These are phyloP conservation scores for Erysiphe pulchra DNA, from an alignment of 2,329 filamentous ascomycete genomes.

Conservation along the genomic window DNA sequence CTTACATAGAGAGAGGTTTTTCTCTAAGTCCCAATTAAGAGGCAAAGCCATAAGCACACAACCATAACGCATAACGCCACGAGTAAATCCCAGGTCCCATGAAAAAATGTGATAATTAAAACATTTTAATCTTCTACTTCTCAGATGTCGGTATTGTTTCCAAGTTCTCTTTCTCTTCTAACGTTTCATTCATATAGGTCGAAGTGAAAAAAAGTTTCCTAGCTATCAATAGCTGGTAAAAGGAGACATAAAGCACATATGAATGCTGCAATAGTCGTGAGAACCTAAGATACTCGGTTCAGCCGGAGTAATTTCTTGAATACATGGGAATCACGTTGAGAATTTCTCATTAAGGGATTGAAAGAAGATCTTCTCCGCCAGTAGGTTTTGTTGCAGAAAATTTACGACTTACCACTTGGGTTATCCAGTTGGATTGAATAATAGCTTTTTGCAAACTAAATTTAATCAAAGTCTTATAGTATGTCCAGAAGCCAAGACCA, in stretches of 20 bases:
- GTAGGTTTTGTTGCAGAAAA: neutral
- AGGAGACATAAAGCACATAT: neutral
- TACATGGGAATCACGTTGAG: neutral
- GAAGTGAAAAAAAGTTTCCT: neutral
- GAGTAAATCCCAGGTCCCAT: no score
- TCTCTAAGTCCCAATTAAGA: no score
- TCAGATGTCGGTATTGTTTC: no score
- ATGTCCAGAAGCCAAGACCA: constrained; percentile 56
- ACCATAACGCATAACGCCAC: no score
- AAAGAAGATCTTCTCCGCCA: neutral
- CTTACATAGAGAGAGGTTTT: no score
- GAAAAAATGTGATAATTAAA: no score
- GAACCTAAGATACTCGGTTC: neutral
- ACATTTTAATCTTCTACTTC: no score
- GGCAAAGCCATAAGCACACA: no score
- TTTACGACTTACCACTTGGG: constrained; percentile 35
- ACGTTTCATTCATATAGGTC: no score
- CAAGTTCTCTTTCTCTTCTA: no score
- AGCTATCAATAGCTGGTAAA: neutral
- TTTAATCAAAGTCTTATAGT: constrained; percentile 56
- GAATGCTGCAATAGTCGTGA: neutral
- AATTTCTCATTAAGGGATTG: neutral
- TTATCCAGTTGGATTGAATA: constrained; percentile 85
- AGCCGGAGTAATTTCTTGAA: neutral
- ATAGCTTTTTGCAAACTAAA: constrained; percentile 58